Evolutionary conservation across 495 filamentous ascomycete species (phyloP).

Genomic region (Pseudoneurospora amorphoporcata): DNA sequence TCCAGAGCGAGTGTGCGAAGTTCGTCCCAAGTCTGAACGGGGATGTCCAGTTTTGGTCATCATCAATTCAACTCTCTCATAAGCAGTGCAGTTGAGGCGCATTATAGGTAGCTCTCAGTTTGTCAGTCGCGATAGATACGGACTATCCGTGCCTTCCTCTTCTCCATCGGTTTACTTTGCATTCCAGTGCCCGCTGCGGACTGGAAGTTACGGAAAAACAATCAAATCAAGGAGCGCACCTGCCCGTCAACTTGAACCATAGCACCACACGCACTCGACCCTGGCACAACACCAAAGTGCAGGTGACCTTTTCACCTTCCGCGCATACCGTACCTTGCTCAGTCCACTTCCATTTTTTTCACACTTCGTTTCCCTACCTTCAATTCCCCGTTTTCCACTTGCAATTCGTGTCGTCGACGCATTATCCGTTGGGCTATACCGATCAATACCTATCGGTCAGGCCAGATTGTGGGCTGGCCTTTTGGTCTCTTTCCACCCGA

Average conservation of each 20-base stretch:
- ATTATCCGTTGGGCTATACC: neutral
- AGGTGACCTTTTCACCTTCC: neutral
- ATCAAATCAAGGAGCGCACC: neutral
- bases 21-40: neutral
- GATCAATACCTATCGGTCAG: neutral
- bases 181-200: neutral
- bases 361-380: neutral
- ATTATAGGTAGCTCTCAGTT: neutral
- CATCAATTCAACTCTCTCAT: neutral
- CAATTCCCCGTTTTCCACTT: neutral
- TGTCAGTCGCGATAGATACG: neutral
- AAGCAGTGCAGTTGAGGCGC: neutral
- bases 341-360: neutral
- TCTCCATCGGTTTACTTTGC: neutral
- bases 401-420: neutral
- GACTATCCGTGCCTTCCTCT: neutral
- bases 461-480: neutral
- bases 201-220: neutral
- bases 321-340: neutral
- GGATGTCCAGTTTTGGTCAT: neutral
- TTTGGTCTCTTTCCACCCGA: neutral
- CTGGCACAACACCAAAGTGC: neutral
- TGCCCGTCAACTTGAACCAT: neutral
- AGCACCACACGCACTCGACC: neutral
- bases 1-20: neutral